These are phyloP conservation scores for Botrytis fabae DNA, from an alignment of 2,329 filamentous ascomycete species.

Conservation along the genomic window DNA sequence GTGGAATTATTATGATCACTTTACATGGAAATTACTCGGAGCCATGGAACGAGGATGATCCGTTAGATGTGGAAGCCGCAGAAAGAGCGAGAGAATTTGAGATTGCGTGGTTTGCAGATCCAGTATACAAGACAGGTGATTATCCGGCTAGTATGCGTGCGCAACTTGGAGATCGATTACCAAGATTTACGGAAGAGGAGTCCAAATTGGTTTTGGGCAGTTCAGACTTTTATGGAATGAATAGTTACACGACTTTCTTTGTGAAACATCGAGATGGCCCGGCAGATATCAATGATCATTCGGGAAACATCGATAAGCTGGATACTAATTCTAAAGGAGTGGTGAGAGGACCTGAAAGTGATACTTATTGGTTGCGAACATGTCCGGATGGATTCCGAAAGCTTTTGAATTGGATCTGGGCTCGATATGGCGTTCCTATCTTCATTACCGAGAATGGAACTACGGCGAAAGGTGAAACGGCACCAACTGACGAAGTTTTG, in stretches of 20 bases:
- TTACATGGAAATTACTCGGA: conserved; percentile 67
- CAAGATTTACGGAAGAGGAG: conserved; percentile 69
- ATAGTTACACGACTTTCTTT: conserved; percentile 87
- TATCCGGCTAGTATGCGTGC: conserved; percentile 81
- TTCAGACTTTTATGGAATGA: conserved; percentile 92
- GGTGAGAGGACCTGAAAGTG: conserved; percentile 75
- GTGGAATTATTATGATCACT: conserved; percentile 80
- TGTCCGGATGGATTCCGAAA: conserved; percentile 74
- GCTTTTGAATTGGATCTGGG: conserved; percentile 73
- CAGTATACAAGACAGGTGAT: conserved; percentile 72
- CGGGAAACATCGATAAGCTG: conserved; percentile 72
- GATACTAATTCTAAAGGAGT: conserved; percentile 70
- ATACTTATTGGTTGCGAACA: conserved; percentile 77
- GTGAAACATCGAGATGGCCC: conserved; percentile 67
- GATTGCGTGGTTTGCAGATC: conserved; percentile 84
- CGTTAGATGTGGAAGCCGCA: conserved; percentile 70
- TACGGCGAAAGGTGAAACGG: conserved; percentile 77
- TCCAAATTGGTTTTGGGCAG: conserved; percentile 68
- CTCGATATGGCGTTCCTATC: conserved; percentile 75
- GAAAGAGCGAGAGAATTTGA: conserved; percentile 81
- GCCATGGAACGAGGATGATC: conserved; percentile 76
- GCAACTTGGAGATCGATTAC: conserved; percentile 77
- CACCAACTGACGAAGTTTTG: conserved; percentile 66
- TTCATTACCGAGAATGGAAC: conserved; percentile 89
- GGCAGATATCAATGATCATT: conserved; percentile 64